phyloP scores from a whole-genome alignment of 352 stramenopile species.

The Elongisporangium prolatum region DNA sequence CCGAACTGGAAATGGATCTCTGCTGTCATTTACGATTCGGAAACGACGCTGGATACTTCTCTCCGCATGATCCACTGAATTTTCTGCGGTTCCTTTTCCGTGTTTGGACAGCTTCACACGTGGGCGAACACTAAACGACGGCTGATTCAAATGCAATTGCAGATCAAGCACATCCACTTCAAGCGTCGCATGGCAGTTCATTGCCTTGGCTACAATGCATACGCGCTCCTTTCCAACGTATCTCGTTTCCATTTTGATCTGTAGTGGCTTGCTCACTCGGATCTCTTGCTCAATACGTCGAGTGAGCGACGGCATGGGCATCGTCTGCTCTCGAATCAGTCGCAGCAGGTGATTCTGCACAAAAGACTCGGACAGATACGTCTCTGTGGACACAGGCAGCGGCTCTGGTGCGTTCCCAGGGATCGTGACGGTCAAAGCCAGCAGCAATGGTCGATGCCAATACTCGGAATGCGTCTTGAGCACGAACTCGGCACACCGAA shows the following conservation, averaged over 20 bases:
- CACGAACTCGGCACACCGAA: constrained; percentile 43
- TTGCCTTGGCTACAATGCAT: constrained; percentile 40
- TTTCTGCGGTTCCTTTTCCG: constrained; percentile 2
- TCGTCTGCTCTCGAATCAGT: constrained; percentile 40
- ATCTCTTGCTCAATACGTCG: constrained; percentile 44
- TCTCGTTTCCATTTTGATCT: constrained; percentile 51
- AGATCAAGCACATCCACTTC: constrained; percentile 48
- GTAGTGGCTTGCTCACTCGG: constrained; percentile 46
- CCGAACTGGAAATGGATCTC: constrained; percentile 52
- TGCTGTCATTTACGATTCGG: constrained; percentile 27
- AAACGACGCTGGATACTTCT: constrained; percentile 16
- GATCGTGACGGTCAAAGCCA: constrained; percentile 42
- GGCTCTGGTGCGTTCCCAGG: not conserved
- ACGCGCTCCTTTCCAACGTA: constrained; percentile 30
- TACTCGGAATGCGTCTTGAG: constrained; percentile 59
- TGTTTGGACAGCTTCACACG: not conserved
- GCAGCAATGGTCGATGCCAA: constrained; percentile 45
- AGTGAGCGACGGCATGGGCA: constrained; percentile 31
- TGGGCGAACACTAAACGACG: constrained; percentile 3
- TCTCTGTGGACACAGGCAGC: constrained; percentile 2
- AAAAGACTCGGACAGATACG: constrained; percentile 33
- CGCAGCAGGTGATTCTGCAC: constrained; percentile 29
- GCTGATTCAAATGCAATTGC: constrained; percentile 59
- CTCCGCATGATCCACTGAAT: not conserved
- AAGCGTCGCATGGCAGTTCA: constrained; percentile 39